phyloP scores from a whole-genome alignment of 2,329 filamentous ascomycete genomes.

The Xylariomycetidae sp. region DNA sequence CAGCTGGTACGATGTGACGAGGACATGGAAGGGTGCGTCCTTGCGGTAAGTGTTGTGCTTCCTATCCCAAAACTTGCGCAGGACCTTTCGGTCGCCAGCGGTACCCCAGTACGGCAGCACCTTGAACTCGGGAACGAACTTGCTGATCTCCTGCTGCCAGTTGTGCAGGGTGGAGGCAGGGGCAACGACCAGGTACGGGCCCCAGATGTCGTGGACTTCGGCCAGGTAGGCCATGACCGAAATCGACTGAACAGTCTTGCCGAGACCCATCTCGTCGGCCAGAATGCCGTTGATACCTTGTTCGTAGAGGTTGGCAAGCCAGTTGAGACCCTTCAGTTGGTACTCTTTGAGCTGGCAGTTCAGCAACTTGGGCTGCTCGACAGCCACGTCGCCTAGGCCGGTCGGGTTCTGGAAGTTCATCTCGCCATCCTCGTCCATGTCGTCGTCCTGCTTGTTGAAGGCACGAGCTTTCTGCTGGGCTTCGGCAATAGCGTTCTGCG shows the following conservation, averaged over 20 bases:
- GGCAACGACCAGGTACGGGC: slow-evolving; percentile 92
- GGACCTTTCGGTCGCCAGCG: slow-evolving; percentile 86
- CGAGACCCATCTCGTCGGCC: slow-evolving; percentile 98
- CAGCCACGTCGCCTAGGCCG: slow-evolving; percentile 86
- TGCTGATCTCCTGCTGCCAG: slow-evolving; percentile 97
- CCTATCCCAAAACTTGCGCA: slow-evolving; percentile 98
- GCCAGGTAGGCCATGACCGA: slow-evolving; percentile 99
- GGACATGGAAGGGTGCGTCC: slow-evolving; percentile 90
- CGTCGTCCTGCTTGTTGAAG: slow-evolving; percentile 72
- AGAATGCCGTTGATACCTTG: slow-evolving; percentile 99
- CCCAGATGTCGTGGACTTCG: slow-evolving; percentile 97
- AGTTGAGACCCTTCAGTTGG: slow-evolving; percentile 97
- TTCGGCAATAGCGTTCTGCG: slow-evolving; percentile 90
- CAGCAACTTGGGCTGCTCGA: slow-evolving; percentile 89
- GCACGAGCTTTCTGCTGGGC: slow-evolving; percentile 87
- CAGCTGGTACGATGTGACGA: slow-evolving; percentile 94
- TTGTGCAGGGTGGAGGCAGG: slow-evolving; percentile 96
- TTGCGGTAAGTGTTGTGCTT: slow-evolving; percentile 94
- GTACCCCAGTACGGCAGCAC: slow-evolving; percentile 97
- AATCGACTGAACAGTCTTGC: slow-evolving; percentile 98
- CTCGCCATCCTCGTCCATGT: slow-evolving; percentile 85
- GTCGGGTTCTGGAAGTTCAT: slow-evolving; percentile 99
- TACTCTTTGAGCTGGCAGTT: slow-evolving; percentile 96
- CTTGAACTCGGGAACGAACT: slow-evolving; percentile 91
- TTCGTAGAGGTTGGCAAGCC: slow-evolving; percentile 97